These are phyloP conservation scores for Fremontodendron californicum DNA, from an alignment of 345 rosid genomes.

Conservation along the genomic window DNA sequence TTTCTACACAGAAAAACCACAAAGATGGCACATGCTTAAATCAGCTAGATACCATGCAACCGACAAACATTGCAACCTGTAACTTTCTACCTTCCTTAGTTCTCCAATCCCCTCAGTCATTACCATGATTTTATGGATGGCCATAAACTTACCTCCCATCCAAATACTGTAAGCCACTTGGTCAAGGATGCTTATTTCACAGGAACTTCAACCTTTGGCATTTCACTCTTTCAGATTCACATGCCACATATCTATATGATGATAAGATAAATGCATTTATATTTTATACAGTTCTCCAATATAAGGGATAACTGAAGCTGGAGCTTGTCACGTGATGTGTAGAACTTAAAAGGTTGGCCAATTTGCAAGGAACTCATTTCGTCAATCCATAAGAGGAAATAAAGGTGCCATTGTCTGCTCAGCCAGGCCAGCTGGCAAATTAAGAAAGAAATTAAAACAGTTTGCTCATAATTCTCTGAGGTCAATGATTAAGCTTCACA, in stretches of 20 bases:
- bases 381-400: background rate
- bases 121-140: background rate
- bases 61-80: background rate
- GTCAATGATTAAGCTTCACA: background rate
- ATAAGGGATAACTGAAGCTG: background rate
- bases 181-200: background rate
- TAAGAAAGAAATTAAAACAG: slow-evolving; percentile 6
- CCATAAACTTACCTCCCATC: background rate
- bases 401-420: background rate
- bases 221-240: background rate
- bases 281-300: background rate
- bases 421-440: background rate
- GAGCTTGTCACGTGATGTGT: background rate
- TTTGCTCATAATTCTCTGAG: background rate
- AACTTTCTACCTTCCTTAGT: slow-evolving; percentile 2
- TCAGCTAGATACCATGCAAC: background rate
- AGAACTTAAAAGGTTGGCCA: background rate
- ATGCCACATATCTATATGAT: background rate
- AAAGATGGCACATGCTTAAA: background rate
- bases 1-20: background rate
- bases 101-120: background rate
- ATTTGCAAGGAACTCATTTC: background rate
- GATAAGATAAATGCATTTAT: background rate
- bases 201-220: background rate
- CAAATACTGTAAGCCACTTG: background rate